These are phyloP conservation scores for Naematelia encephala DNA, from an alignment of 768 basidiomycete species.

Conservation along the genomic window DNA sequence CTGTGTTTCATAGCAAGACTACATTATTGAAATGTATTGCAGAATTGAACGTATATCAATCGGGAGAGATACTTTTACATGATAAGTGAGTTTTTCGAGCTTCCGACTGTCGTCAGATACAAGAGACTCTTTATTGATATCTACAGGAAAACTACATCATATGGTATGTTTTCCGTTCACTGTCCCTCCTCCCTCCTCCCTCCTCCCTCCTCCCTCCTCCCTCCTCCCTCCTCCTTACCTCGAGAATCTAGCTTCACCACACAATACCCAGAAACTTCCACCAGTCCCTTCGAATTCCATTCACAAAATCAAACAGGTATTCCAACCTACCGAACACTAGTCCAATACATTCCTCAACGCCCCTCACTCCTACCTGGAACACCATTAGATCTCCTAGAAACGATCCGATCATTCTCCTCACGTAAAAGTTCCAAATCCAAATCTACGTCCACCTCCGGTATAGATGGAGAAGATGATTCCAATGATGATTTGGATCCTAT, in stretches of 20 bases:
- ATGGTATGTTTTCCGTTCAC: slow-evolving; percentile 16
- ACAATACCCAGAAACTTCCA: too few relatives aligned
- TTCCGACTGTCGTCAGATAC: slow-evolving; percentile 50
- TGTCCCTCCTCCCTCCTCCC: not conserved
- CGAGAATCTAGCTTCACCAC: too few relatives aligned
- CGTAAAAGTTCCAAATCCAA: slow-evolving; percentile 46
- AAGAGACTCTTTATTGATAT: slow-evolving; percentile 8
- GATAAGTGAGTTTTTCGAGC: slow-evolving; percentile 66
- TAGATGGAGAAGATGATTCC: not conserved
- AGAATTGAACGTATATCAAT: slow-evolving; percentile 68
- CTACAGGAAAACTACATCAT: slow-evolving; percentile 24
- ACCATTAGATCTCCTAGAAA: slow-evolving; percentile 66
- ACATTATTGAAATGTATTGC: slow-evolving; percentile 81
- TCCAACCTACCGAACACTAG: slow-evolving; percentile 70
- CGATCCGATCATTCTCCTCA: slow-evolving; percentile 58
- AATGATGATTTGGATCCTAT: slow-evolving; percentile 49
- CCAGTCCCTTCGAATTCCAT: not conserved
- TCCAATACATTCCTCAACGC: slow-evolving; percentile 83
- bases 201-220: too few relatives aligned
- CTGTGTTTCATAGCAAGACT: slow-evolving; percentile 46
- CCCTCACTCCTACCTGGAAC: slow-evolving; percentile 80
- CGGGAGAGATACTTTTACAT: slow-evolving; percentile 60
- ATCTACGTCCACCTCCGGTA: not conserved
- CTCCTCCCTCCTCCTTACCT: too few relatives aligned
- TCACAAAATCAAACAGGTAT: slow-evolving; percentile 61